Evolutionary conservation across 177 flowering plant species (phyloP), one percentile per base, ranked within the genome.

Genomic region (Vitis hybrid): DNA sequence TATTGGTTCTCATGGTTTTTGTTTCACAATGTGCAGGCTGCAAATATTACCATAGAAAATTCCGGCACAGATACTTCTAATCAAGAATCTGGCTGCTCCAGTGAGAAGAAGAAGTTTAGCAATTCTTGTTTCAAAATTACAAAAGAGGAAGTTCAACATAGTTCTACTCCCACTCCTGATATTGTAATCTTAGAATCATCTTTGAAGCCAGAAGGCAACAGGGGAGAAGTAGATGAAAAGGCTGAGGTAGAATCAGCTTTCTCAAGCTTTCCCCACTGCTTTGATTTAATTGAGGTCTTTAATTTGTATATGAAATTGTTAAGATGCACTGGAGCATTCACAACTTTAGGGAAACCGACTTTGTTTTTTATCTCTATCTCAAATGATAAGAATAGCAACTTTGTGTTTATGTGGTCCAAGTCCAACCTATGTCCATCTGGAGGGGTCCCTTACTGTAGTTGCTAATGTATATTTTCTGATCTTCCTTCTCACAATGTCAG

Each of bases 141-240:
- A 9, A 72, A 21, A 10, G 70, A 66, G 61, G 75, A 66, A 61
- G 68, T 26, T 6, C 23, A 55, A 62, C 57, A 62, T 23, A 32
- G 18, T 21, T 54, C 54, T 40, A 23, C 7, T 60, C 32, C 62
- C 56, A 13, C 32, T 10, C n/a, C 4, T 26, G 57, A 62, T 23
- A 40, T 26, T 14, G n/a, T 12, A 4, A 26, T 14, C 2, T 23
- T 60, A 26, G 62, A 60, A 19, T 52, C 56, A 4, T 64, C 67
- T 51, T 51, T 26, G 30, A 23, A 64, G 32, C 56, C 56, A 19
- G 67, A 50, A 52, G 67, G 26, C 23, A 60, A 60, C n/a, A 52
- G 32, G 23, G 52, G 17, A 21, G 67, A 51, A 48, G 40, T 21
- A 21, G 32, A 40, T 30, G 18, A 48, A 49, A 67, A 40, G 32